phyloP scores from a whole-genome alignment of 225 moss, liverwort and hornwort species.

The Anthoceros angustus region DNA sequence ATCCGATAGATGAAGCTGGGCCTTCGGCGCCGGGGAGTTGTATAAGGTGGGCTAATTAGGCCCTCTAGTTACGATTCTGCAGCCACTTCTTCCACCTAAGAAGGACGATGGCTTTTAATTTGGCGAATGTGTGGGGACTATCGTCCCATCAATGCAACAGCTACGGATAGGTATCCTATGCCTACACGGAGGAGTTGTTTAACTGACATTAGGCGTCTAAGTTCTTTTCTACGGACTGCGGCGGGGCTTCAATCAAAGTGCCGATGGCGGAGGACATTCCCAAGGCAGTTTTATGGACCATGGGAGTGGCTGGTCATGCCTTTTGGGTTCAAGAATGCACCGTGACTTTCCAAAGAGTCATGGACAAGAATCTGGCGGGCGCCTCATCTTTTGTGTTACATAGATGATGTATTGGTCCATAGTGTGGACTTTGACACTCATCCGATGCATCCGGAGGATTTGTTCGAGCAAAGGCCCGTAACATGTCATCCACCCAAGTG shows the following conservation, averaged over 20 bases:
- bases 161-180: not conserved
- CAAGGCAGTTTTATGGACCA: not conserved
- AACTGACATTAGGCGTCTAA: not conserved
- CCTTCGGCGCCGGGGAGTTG: not conserved
- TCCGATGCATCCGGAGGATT: not conserved
- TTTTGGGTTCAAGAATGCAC: not conserved
- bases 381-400: not conserved
- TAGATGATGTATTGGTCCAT: not conserved
- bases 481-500: conserved; percentile 2
- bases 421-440: not conserved
- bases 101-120: not conserved
- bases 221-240: not conserved
- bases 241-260: not conserved
- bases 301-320: not conserved
- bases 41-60: not conserved
- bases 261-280: not conserved
- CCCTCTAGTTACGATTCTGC: not conserved
- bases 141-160: not conserved
- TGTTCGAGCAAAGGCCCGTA: not conserved
- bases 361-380: not conserved
- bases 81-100: not conserved
- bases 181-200: not conserved
- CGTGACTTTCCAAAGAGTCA: not conserved
- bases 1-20: too few relatives aligned
- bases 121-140: not conserved